These are phyloP conservation scores for Botryobasidium botryosum DNA, from an alignment of 768 basidiomycete species.

Conservation along the genomic window DNA sequence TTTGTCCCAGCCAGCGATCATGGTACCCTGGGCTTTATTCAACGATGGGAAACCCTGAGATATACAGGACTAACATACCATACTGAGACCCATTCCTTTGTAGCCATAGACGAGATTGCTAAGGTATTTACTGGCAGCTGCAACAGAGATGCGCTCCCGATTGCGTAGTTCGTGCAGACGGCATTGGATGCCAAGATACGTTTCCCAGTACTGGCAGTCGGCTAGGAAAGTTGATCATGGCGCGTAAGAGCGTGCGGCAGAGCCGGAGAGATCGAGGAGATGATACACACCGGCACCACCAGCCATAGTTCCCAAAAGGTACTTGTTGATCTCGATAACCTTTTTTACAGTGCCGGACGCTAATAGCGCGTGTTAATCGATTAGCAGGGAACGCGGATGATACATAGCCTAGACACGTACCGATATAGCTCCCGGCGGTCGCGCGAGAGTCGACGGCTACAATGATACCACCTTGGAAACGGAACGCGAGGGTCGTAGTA, in stretches of 20 bases:
- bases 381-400: constrained; percentile 1
- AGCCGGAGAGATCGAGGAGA: not conserved
- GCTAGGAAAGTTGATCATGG: constrained; percentile 27
- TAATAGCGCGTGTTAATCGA: constrained; percentile 19
- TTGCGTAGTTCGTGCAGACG: constrained; percentile 93
- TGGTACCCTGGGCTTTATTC: constrained; percentile 55
- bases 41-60: not conserved
- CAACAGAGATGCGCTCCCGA: constrained; percentile 92
- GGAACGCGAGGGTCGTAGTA: constrained; percentile 94
- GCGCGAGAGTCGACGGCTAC: constrained; percentile 99
- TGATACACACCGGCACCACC: constrained; percentile 79
- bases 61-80: constrained; percentile 39
- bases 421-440: constrained; percentile 92
- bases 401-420: constrained; percentile 27
- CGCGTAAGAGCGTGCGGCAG: too few species aligned
- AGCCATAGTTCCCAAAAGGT: constrained; percentile 98
- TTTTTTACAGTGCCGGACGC: constrained; percentile 97
- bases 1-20: constrained; percentile 99
- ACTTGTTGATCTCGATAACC: constrained; percentile 99
- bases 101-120: constrained; percentile 95
- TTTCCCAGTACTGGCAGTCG: constrained; percentile 97
- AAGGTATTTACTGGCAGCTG: constrained; percentile 96
- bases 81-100: constrained; percentile 98
- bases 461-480: constrained; percentile 91
- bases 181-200: constrained; percentile 96